Conservation (phyloP, 208 protist species). For the Angomonas ambiguus region DNA sequence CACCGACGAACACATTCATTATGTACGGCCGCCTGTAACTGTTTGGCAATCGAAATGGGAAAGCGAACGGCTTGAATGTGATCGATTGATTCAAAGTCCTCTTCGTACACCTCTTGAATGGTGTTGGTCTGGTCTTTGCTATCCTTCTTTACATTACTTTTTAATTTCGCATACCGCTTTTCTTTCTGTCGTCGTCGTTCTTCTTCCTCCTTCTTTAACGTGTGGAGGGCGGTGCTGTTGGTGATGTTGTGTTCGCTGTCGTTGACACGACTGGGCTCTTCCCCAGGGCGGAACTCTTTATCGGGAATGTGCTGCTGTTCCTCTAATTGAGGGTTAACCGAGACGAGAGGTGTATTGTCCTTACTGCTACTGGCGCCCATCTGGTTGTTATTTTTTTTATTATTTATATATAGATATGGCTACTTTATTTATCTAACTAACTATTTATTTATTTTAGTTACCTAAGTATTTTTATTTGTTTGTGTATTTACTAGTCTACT, state of each 20-base stretch:
- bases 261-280: no score
- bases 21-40: conserved; percentile 49
- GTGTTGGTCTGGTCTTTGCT: conserved; percentile 28
- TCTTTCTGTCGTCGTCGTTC: not conserved
- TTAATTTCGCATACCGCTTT: not conserved
- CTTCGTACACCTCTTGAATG: conserved; percentile 75
- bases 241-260: no score
- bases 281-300: no score
- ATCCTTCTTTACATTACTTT: not conserved
- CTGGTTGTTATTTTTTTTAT: not conserved
- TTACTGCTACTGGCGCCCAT: not conserved
- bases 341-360: not conserved
- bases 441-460: conserved; percentile 10
- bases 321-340: not conserved
- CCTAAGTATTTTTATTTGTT: not conserved
- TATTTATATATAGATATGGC: not conserved
- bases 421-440: no score
- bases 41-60: conserved; percentile 54
- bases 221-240: no score
- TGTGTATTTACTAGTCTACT: no score
- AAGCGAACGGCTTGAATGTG: conserved; percentile 69
- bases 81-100: conserved; percentile 77
- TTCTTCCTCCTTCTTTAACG: no score
- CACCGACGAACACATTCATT: conserved; percentile 67
- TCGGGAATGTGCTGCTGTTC: not conserved